Evolutionary conservation across 441 rosid species (phyloP).

Genomic region (Dalechampia spathulata): DNA sequence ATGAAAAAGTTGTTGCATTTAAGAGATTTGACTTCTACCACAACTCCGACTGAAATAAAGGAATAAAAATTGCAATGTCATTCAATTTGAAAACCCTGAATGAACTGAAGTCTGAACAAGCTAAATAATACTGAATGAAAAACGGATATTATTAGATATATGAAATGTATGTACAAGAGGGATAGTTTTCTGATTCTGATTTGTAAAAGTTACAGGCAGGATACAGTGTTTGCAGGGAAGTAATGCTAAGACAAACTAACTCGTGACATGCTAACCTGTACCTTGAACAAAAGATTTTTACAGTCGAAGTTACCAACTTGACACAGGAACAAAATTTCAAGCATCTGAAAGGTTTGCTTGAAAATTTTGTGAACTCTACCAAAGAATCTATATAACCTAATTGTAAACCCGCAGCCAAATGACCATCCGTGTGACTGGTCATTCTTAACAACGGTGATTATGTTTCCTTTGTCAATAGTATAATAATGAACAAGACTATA

Average conservation of each 20-base stretch:
- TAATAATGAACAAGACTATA: conserved; percentile 85
- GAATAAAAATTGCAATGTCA: background rate
- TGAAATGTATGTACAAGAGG: conserved; percentile 77
- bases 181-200: conserved; percentile 55
- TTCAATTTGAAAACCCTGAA: background rate
- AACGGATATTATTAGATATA: conserved; percentile 59
- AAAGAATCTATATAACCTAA: conserved; percentile 73
- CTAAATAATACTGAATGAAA: conserved; percentile 24
- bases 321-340: conserved; percentile 52
- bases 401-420: conserved; percentile 43
- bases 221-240: conserved; percentile 51
- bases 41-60: background rate
- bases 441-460: conserved; percentile 40
- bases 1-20: conserved; percentile 6
- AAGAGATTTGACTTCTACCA: conserved; percentile 8
- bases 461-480: conserved; percentile 58
- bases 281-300: conserved; percentile 44
- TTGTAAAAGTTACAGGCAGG: conserved; percentile 43
- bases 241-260: conserved; percentile 45
- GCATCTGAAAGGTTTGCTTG: conserved; percentile 37
- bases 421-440: conserved; percentile 48
- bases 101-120: background rate
- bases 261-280: conserved; percentile 39
- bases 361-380: conserved; percentile 45
- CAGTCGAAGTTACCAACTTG: conserved; percentile 54